Base-by-base conservation (phyloP, 148 eudicot species). In the Rhododendron ovatum region DNA sequence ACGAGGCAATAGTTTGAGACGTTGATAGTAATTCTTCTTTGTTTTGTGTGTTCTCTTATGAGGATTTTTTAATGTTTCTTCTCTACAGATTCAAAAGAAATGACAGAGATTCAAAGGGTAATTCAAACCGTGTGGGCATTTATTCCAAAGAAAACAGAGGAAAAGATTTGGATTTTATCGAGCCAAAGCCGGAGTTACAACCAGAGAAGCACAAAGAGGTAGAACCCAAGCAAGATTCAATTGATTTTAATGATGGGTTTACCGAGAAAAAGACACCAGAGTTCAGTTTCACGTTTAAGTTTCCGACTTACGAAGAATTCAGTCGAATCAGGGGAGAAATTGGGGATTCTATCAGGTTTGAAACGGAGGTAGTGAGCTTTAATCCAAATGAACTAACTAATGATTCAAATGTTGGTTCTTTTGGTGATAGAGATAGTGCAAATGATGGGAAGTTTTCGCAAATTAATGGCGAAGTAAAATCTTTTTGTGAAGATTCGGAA, bases 301-400 rank as follows among this genome's bases (percentile, higher is more conserved):
- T 96, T 82, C 99, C 91, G 22, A 89, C 91, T 78, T 95, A 78
- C 80, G 95, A 95, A 86, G 98, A 95, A 88, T 92, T 96, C 78
- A 83, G 85, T 51, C 65, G 28, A 82, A 89, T 30, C 77, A 80
- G 50, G 84, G 50, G 59, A 37, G 88, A 85, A 30, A 84, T 86
- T 81, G 88, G 30, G 3, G 87, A 84, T 41, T 24, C 63, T 74
- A 11, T 81, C 78, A 85, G 33, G 65, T 73, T 79, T 45, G 89
- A 89, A 74, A 55, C 78, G 74, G 90, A 87, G 61, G 59, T 53
- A 35, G 37, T 55, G 30, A 71, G 81, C 55, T 81, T 28, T 20
- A 24, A 14, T 14, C 84, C 79, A 59, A 53, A 87, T 39, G 83
- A 83, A 83, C 37, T 17, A 57, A 33, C 65, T 73, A 81, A 26